These are phyloP conservation scores for Dioszegia aurantiaca DNA, from an alignment of 768 basidiomycete species.

Conservation along the genomic window DNA sequence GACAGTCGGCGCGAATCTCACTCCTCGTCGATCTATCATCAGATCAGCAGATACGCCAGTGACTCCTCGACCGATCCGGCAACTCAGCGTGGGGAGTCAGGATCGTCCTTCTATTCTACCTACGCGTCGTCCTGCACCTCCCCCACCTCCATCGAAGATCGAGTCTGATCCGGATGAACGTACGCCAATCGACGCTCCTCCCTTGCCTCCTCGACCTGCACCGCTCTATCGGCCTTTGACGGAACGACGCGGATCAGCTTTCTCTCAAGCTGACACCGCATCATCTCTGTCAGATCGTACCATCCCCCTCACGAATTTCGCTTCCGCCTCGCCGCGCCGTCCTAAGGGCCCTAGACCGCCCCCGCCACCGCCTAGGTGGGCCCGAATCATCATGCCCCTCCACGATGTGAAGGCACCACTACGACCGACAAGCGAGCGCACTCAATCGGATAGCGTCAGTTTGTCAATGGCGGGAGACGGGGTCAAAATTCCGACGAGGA, in stretches of 20 bases:
- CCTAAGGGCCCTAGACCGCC: conserved; percentile 41
- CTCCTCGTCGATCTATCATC: conserved; percentile 20
- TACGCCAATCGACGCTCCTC: conserved; percentile 12
- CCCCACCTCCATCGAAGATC: conserved; percentile 14
- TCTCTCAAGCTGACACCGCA: conserved; percentile 16
- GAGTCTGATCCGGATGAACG: background rate
- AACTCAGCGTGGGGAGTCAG: conserved; percentile 14
- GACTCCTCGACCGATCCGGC: conserved; percentile 25
- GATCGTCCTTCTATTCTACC: conserved; percentile 19
- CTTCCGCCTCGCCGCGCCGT: background rate
- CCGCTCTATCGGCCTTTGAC: background rate
- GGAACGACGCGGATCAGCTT: conserved; percentile 14
- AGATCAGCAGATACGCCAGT: conserved; percentile 33
- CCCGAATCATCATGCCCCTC: conserved; percentile 10
- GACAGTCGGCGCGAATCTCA: conserved; percentile 11
- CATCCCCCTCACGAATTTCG: background rate
- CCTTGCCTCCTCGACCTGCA: conserved; percentile 25
- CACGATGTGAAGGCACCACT: background rate
- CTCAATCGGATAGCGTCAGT: conserved; percentile 20
- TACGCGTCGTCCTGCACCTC: conserved; percentile 31
- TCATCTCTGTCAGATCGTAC: conserved; percentile 24
- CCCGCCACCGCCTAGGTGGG: conserved; percentile 23
- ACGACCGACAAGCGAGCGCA: conserved; percentile 21
- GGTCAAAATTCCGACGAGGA: background rate
- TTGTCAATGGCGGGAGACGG: background rate